Percentiles rank a stretch among this genome's conserved stretches.
Evolutionary conservation across 2,329 filamentous ascomycete species (phyloP).

Genomic region (Septoria petroselini): DNA sequence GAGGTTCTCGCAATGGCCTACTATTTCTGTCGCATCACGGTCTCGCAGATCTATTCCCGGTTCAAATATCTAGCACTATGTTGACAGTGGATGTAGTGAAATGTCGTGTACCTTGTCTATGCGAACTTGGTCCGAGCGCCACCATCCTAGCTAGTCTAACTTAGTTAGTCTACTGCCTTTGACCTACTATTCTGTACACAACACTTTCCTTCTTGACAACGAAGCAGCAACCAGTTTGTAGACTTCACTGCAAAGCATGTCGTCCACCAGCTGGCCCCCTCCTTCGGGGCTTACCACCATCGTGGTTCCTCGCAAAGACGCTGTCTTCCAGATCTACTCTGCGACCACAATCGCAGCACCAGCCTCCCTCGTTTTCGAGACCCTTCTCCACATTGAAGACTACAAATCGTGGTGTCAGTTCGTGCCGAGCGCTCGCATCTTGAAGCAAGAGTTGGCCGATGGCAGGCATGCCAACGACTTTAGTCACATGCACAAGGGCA

Average conservation of each 20-base stretch:
- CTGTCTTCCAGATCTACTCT: conserved; percentile 24
- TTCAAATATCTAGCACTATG: too few species aligned
- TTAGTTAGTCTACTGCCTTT: too few species aligned
- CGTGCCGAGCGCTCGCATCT: conserved; percentile 42
- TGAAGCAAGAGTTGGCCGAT: conserved; percentile 11
- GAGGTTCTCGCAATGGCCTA: too few species aligned
- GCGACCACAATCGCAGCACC: conserved; percentile 40
- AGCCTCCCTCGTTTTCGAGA: conserved; percentile 41
- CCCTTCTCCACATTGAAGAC: conserved; percentile 43
- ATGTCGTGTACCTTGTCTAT: too few species aligned
- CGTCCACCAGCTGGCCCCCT: conserved; percentile 27
- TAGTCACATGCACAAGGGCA: conserved; percentile 20
- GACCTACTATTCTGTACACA: too few species aligned
- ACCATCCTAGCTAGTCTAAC: too few species aligned
- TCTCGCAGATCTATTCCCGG: too few species aligned
- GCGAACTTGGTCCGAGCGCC: too few species aligned
- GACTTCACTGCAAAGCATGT: conserved; percentile 5
- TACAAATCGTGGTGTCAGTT: conserved; percentile 48
- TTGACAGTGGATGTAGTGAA: too few species aligned
- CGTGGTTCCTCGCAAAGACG: conserved; percentile 25
- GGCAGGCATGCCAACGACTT: conserved; percentile 6
- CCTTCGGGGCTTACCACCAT: conserved; percentile 27
- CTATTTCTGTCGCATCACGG: too few species aligned
- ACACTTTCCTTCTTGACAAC: too few species aligned
- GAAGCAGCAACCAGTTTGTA: neutral